Evolutionary conservation across 345 rosid genomes (phyloP).

Genomic region (Excoecaria cochinchinensis): DNA sequence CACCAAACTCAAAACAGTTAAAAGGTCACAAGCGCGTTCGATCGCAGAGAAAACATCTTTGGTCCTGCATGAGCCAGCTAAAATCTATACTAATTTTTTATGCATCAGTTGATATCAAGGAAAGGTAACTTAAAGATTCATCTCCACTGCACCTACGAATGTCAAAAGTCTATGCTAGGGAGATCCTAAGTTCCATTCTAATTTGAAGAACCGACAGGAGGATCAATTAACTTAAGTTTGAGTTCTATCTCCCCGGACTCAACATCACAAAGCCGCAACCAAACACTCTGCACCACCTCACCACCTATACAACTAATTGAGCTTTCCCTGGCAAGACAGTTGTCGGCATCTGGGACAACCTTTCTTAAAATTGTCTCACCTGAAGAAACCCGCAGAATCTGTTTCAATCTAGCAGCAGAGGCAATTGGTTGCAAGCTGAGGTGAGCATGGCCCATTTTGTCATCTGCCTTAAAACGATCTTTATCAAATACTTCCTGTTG

Average conservation of each 20-base stretch:
- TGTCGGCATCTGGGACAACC: slow-evolving; percentile 69
- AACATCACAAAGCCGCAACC: slow-evolving; percentile 76
- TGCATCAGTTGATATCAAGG: neutral
- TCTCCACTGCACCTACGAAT: neutral
- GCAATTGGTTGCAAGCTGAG: slow-evolving; percentile 82
- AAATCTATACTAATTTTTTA: neutral
- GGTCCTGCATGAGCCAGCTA: neutral
- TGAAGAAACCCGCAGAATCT: slow-evolving; percentile 60
- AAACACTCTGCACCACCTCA: slow-evolving; percentile 84
- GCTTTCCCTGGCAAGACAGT: slow-evolving; percentile 83
- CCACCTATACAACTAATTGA: slow-evolving; percentile 66
- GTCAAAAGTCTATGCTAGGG: neutral
- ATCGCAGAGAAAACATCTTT: neutral
- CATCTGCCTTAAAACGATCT: slow-evolving; percentile 96
- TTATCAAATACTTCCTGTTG: slow-evolving; percentile 93
- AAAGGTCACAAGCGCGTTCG: slow-evolving; percentile 1
- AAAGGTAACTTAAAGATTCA: neutral
- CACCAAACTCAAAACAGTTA: slow-evolving; percentile 16
- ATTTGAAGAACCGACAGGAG: slow-evolving; percentile 26
- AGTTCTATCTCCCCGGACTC: slow-evolving; percentile 95
- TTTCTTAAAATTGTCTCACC: slow-evolving; percentile 74
- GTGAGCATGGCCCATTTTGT: slow-evolving; percentile 91
- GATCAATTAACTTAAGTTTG: slow-evolving; percentile 62
- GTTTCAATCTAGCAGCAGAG: slow-evolving; percentile 82
- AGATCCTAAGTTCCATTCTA: slow-evolving; percentile 16